These are phyloP conservation scores for Podaxis mareebaensis DNA, from an alignment of 768 basidiomycete species.

Conservation along the genomic window DNA sequence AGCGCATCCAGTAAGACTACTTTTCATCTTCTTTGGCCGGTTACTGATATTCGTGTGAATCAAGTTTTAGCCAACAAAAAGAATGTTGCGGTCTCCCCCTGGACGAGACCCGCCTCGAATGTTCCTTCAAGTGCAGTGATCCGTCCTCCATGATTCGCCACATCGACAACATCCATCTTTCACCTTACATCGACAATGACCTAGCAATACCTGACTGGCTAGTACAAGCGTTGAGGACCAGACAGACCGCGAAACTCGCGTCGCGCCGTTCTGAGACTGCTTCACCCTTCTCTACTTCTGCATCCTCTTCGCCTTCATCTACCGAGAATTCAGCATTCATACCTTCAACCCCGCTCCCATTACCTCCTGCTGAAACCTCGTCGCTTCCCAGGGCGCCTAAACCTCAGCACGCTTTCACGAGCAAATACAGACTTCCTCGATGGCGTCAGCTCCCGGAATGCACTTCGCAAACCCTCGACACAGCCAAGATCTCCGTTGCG, in stretches of 20 bases:
- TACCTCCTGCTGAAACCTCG: neutral
- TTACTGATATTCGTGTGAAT: neutral
- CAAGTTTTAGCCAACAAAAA: neutral
- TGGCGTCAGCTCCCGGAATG: neutral
- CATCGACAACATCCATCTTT: neutral
- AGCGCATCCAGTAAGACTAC: slow-evolving; percentile 1
- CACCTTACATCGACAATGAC: neutral
- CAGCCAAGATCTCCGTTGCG: neutral
- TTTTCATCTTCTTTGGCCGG: too few species aligned
- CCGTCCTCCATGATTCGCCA: neutral
- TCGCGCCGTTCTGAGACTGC: neutral
- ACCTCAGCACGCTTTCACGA: neutral
- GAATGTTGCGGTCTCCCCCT: neutral
- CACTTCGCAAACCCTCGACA: neutral
- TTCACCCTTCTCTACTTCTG: neutral
- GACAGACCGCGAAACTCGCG: neutral
- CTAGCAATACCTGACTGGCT: neutral
- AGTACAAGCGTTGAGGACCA: neutral
- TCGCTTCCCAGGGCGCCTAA: neutral
- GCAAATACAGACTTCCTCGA: neutral
- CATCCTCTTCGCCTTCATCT: neutral
- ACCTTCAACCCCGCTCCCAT: neutral
- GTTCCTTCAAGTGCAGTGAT: slow-evolving; percentile 1
- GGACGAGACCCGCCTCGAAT: neutral
- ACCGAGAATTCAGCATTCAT: too few species aligned